phyloP scores from a whole-genome alignment of 2,329 filamentous ascomycete species.

The Trichoderma atrobrunneum region DNA sequence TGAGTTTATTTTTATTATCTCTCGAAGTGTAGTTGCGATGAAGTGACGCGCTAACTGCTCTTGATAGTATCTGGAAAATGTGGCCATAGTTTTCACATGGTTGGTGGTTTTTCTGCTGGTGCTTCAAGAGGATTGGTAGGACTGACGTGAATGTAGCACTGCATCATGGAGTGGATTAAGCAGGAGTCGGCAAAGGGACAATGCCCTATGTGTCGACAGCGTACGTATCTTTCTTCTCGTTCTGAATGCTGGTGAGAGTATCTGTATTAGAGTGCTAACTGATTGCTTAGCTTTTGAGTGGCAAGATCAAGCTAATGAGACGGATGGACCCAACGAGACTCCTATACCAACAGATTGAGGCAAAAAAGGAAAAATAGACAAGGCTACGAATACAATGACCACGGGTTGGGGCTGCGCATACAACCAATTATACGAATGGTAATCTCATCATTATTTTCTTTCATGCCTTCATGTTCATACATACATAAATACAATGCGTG shows the following conservation, averaged over 20 bases:
- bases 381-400: neutral
- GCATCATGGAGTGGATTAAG: conserved; percentile 92
- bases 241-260: neutral
- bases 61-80: conserved; percentile 85
- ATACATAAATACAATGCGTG: neutral
- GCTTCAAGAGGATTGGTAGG: neutral
- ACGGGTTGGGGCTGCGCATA: neutral
- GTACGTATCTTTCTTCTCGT: conserved; percentile 46
- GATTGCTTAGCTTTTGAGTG: conserved; percentile 40
- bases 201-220: conserved; percentile 97
- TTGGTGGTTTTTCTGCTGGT: conserved; percentile 39
- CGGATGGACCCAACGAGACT: conserved; percentile 33
- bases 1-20: conserved; percentile 44
- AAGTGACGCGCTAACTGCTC: neutral
- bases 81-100: conserved; percentile 97
- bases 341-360: conserved; percentile 29
- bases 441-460: neutral
- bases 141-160: conserved; percentile 61
- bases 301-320: conserved; percentile 36
- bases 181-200: conserved; percentile 91
- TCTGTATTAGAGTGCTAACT: neutral
- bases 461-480: neutral
- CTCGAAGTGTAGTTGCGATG: too few species aligned
- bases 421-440: neutral
- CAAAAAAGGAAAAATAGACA: neutral